These are phyloP conservation scores for Eucalyptus melliodora DNA, from an alignment of 345 rosid species.

Conservation along the genomic window DNA sequence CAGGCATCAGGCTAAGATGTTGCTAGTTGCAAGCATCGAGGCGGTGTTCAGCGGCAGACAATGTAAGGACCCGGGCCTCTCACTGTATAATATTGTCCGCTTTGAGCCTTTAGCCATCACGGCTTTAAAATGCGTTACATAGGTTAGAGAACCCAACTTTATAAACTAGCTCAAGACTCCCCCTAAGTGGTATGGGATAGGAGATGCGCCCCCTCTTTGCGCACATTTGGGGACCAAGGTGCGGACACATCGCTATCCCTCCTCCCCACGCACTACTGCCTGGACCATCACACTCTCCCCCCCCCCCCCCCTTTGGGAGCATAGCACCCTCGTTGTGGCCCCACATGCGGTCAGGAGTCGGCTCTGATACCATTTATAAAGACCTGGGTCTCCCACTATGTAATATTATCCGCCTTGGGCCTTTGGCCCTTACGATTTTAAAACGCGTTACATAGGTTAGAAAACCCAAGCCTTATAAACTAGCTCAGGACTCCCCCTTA, in stretches of 20 bases:
- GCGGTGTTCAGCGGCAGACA: too few relatives aligned
- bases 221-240: accelerated
- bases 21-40: accelerated
- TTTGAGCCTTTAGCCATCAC: too few relatives aligned
- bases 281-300: accelerated
- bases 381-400: accelerated
- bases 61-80: too few relatives aligned
- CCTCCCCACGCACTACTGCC: accelerated
- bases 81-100: too few relatives aligned
- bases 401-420: accelerated
- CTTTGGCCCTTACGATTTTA: accelerated
- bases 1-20: accelerated
- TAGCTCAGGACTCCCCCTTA: accelerated
- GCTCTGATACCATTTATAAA: accelerated
- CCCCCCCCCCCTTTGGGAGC: too few relatives aligned
- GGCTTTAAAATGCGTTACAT: too few relatives aligned
- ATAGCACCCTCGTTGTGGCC: accelerated
- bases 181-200: accelerated
- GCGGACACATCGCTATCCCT: accelerated
- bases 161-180: too few relatives aligned
- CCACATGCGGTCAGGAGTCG: accelerated
- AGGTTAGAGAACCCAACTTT: too few relatives aligned
- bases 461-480: too few relatives aligned
- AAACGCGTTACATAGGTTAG: accelerated
- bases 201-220: accelerated